Base-by-base conservation (phyloP, 139 green algal genomes). In the Chlamydomonas schloesseri region DNA sequence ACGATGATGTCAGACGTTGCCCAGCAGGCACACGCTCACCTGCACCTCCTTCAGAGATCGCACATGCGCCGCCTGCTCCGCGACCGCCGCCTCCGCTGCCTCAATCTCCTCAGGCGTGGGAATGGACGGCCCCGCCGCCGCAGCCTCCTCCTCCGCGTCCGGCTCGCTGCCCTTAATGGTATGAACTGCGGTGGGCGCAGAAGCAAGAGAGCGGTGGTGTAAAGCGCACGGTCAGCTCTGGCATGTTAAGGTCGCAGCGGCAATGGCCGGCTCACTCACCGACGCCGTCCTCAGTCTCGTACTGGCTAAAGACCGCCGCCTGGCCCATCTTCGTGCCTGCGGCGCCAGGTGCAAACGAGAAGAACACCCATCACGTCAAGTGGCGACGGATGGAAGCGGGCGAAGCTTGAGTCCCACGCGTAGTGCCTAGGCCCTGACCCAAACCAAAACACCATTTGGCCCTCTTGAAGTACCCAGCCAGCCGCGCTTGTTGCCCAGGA, bases 251-350 rank as follows among this genome's bases (percentile, higher is more conserved):
- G n/a, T n/a, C n/a, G n/a, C n/a, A n/a, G n/a, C n/a, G n/a, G n/a
- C n/a, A n/a, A n/a, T n/a, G n/a, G 6, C 42, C 42, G 8, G 42
- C 31, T 71, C 58, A 2, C 88, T 73, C 20, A 85, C 50, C 31
- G 64, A 82, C 6, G 42, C 86, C 90, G 33, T 88, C 86, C 68
- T 92, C 77, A 24, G 83, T 62, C 72, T 91, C 88, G 37, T 91
- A 94, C 64, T 83, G 29, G 36, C 65, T 57, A 75, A 94, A 91
- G n/a, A 94, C 81, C 13, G 73, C 89, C 17, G 87, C 84, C 73
- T 93, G 91, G 0, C 91, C 91, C 65, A 87, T 69, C 71, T 88
- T 84, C 29, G 60, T 83, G 55, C 88, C 90, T 88, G 79, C 14
- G 20, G 21, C 36, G 14, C 55, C 5, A 37, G 55, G 50, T 1